Evolutionary conservation across 768 basidiomycete genomes (phyloP).

Genomic region (Dioszegia hungarica): DNA sequence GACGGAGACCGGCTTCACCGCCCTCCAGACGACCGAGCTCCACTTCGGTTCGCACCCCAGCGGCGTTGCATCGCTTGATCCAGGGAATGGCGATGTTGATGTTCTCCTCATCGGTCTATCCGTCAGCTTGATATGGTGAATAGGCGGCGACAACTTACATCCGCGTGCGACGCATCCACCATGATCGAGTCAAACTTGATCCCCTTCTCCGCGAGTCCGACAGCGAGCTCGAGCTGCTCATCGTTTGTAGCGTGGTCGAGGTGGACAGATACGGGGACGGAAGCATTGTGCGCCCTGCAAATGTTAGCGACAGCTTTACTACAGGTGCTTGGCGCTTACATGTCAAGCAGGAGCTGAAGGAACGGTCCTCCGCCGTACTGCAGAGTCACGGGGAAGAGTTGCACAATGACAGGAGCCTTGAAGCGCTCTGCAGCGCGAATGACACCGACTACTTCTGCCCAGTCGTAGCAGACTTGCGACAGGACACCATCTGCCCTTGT

Average conservation of each 20-base stretch:
- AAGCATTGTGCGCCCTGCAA: slow-evolving; percentile 46
- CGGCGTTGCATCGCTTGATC: slow-evolving; percentile 46
- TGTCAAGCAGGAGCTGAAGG: slow-evolving; percentile 42
- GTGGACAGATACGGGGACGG: slow-evolving; percentile 49
- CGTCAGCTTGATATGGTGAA: neutral
- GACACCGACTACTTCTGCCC: slow-evolving; percentile 39
- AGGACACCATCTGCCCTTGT: slow-evolving; percentile 36
- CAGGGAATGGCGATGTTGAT: slow-evolving; percentile 44
- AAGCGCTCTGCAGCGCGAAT: slow-evolving; percentile 47
- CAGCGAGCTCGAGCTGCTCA: slow-evolving; percentile 47
- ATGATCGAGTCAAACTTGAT: slow-evolving; percentile 50
- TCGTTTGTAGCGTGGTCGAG: slow-evolving; percentile 48
- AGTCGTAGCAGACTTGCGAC: slow-evolving; percentile 46
- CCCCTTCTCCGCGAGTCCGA: slow-evolving; percentile 48
- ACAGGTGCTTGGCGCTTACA: slow-evolving; percentile 18
- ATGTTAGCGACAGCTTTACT: neutral
- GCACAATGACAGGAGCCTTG: slow-evolving; percentile 48
- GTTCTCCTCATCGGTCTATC: slow-evolving; percentile 43
- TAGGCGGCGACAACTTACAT: slow-evolving; percentile 14
- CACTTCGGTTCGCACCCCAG: slow-evolving; percentile 48
- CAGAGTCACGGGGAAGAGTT: slow-evolving; percentile 47
- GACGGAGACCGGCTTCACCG: slow-evolving; percentile 43
- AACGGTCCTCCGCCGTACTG: slow-evolving; percentile 40
- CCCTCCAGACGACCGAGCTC: slow-evolving; percentile 50
- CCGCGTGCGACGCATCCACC: slow-evolving; percentile 49